A percentile compares a stretch with the other conserved stretches of the same genome.
Evolutionary conservation across 768 basidiomycete species (phyloP).

Genomic region (Termitomyces sp.): DNA sequence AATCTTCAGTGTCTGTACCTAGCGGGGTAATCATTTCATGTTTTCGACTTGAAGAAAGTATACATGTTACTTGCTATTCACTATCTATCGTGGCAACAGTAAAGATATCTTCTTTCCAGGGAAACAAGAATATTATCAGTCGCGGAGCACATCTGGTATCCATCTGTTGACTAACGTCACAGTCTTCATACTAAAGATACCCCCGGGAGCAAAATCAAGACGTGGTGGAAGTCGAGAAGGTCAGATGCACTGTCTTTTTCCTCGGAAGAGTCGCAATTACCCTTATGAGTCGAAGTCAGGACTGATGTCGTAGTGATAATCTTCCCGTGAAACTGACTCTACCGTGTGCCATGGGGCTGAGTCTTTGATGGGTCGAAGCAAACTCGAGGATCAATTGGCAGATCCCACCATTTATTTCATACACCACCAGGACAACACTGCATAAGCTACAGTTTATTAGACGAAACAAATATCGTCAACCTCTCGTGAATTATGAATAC

Average conservation of each 20-base stretch:
- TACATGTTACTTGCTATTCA: not conserved
- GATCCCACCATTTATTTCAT: too few relatives aligned
- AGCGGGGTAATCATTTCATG: slow-evolving; percentile 14
- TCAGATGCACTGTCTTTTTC: not conserved
- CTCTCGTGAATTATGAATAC: too few relatives aligned
- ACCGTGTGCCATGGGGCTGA: not conserved
- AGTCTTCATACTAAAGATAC: not conserved
- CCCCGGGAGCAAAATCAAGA: not conserved
- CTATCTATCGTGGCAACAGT: not conserved
- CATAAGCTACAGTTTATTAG: not conserved
- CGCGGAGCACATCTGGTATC: slow-evolving; percentile 26
- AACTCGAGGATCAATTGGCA: too few relatives aligned
- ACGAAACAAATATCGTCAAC: not conserved
- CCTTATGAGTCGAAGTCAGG: not conserved
- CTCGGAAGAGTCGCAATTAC: not conserved
- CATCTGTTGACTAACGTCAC: too few relatives aligned
- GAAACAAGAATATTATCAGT: not conserved
- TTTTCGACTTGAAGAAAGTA: not conserved
- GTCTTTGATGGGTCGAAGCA: too few relatives aligned
- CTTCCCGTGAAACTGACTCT: not conserved
- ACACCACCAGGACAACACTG: too few relatives aligned
- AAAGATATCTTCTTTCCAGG: slow-evolving; percentile 3
- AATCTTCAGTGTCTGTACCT: slow-evolving; percentile 18
- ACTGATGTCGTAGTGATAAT: not conserved
- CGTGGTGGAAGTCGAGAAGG: not conserved